Conservation (phyloP, 2,329 filamentous ascomycete genomes). For the Beauveria australis region DNA sequence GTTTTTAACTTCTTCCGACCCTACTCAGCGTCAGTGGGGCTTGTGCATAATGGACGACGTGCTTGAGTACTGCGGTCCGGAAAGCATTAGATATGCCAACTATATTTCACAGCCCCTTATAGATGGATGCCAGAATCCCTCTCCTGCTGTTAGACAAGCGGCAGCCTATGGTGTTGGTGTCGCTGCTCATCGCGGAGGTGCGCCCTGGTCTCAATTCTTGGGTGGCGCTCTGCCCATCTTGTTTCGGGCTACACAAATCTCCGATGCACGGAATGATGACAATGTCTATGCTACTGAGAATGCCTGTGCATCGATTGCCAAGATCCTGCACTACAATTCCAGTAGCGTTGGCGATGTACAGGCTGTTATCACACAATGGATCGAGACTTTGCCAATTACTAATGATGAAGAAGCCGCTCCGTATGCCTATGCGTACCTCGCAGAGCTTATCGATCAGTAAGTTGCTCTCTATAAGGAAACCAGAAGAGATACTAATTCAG, state of each 20-base stretch:
- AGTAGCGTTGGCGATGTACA: slow-evolving; percentile 68
- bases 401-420: slow-evolving; percentile 97
- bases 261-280: slow-evolving; percentile 79
- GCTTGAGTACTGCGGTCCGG: slow-evolving; percentile 86
- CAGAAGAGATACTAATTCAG: slow-evolving; percentile 19
- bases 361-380: slow-evolving; percentile 73
- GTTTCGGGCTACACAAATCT: slow-evolving; percentile 75
- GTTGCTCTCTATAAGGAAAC: slow-evolving; percentile 29
- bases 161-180: slow-evolving; percentile 94
- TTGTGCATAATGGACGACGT: slow-evolving; percentile 98
- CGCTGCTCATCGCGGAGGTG: slow-evolving; percentile 84
- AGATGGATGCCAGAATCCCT: slow-evolving; percentile 75
- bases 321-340: slow-evolving; percentile 87
- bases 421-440: slow-evolving; percentile 88
- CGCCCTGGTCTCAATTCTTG: slow-evolving; percentile 80
- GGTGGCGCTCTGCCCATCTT: slow-evolving; percentile 70
- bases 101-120: slow-evolving; percentile 83
- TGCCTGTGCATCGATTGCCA: slow-evolving; percentile 90
- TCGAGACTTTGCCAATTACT: slow-evolving; percentile 81
- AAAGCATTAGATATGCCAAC: slow-evolving; percentile 78
- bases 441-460: slow-evolving; percentile 90
- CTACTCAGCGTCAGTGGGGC: slow-evolving; percentile 96
- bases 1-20: slow-evolving; percentile 73
- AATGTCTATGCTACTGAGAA: slow-evolving; percentile 98
- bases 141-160: slow-evolving; percentile 88